Percentiles rank a stretch among this genome's conserved stretches.
These are phyloP conservation scores for Hortiboletus flavorubellus DNA, from an alignment of 768 basidiomycete species.

Conservation along the genomic window DNA sequence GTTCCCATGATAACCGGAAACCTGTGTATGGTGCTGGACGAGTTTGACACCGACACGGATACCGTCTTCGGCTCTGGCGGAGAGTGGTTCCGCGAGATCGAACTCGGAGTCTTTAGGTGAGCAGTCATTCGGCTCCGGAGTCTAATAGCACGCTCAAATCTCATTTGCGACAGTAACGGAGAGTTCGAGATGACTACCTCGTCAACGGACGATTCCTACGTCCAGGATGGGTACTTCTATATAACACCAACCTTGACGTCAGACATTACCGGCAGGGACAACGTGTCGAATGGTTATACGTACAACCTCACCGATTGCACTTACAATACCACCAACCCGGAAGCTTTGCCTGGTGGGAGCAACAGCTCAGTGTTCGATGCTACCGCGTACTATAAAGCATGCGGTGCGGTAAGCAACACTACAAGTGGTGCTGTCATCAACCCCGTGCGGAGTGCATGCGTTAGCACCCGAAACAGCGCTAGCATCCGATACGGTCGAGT, in stretches of 20 bases:
- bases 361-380: constrained; percentile 39
- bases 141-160: background rate
- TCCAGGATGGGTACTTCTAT: constrained; percentile 70
- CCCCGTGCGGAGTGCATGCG: constrained; percentile 77
- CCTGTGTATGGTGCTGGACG: constrained; percentile 69
- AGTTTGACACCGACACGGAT: constrained; percentile 56
- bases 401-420: constrained; percentile 68
- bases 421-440: constrained; percentile 71
- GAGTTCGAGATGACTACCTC: constrained; percentile 85
- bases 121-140: constrained; percentile 16
- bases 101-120: constrained; percentile 80
- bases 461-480: constrained; percentile 69
- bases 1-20: constrained; percentile 49
- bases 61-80: constrained; percentile 52
- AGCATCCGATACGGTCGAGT: constrained; percentile 80
- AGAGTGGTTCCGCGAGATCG: constrained; percentile 70
- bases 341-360: constrained; percentile 18
- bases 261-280: constrained; percentile 54
- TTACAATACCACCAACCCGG: constrained; percentile 48
- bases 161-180: constrained; percentile 47
- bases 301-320: constrained; percentile 86
- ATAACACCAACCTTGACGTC: constrained; percentile 83
- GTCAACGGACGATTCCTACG: constrained; percentile 68
- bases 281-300: constrained; percentile 62
- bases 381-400: constrained; percentile 54